These are phyloP conservation scores for Haberlea rhodopensis DNA, from an alignment of 257 asterid species.

Conservation along the genomic window DNA sequence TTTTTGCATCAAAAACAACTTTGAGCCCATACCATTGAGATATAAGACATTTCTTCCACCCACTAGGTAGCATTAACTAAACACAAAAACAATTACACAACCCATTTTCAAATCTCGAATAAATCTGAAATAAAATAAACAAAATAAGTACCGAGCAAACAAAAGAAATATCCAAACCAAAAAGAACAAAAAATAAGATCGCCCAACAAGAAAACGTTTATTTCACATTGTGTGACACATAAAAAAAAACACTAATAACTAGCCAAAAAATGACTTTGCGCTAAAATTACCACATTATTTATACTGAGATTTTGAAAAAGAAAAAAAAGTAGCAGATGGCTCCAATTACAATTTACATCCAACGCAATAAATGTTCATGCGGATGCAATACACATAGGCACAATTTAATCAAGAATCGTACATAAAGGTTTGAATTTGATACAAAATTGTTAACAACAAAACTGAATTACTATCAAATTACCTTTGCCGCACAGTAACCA, in stretches of 20 bases:
- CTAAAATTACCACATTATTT: conserved; percentile 5
- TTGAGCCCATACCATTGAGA: conserved; percentile 18
- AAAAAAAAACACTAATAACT: not conserved
- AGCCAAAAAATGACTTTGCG: conserved; percentile 9
- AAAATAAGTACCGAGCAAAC: conserved; percentile 9
- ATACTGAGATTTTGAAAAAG: conserved; percentile 3
- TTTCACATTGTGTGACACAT: not conserved
- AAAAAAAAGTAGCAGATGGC: conserved; percentile 7
- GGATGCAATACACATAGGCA: conserved; percentile 1
- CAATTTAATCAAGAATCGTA: conserved; percentile 20
- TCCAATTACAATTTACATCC: conserved; percentile 16
- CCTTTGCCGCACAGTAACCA: too few species aligned
- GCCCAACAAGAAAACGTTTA: not conserved
- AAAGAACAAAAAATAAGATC: conserved; percentile 4
- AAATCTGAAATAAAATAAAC: conserved; percentile 11
- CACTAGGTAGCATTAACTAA: conserved; percentile 2
- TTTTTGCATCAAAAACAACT: conserved; percentile 13
- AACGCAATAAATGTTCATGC: conserved; percentile 9
- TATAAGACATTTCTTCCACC: conserved; percentile 6
- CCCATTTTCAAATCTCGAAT: conserved; percentile 19
- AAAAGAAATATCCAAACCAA: conserved; percentile 9
- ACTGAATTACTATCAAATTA: too few species aligned
- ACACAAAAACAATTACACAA: conserved; percentile 8
- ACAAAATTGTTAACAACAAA: too few species aligned
- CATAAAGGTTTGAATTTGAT: too few species aligned